phyloP scores from a whole-genome alignment of 495 filamentous ascomycete genomes.

The Neurospora sp. region DNA sequence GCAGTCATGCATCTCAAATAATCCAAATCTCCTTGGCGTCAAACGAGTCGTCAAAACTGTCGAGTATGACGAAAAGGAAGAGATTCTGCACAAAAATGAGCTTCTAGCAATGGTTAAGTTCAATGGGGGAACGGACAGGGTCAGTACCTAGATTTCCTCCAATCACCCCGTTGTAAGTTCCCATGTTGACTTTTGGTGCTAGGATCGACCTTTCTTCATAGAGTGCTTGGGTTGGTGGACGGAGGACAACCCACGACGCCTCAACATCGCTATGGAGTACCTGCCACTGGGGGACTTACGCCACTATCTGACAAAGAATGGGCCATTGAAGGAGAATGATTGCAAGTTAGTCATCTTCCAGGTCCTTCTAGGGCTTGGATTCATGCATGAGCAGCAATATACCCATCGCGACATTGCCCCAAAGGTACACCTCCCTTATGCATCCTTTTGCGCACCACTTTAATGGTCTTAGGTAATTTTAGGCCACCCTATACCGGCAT shows the following conservation, averaged over 20 bases:
- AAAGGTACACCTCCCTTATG: not conserved
- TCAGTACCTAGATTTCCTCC: not conserved
- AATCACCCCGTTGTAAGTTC: not conserved
- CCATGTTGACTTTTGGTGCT: not conserved
- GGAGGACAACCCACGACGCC: not conserved
- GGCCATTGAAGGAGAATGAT: not conserved
- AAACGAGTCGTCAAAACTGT: not conserved
- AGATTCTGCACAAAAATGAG: not conserved
- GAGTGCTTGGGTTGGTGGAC: not conserved
- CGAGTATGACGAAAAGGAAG: not conserved
- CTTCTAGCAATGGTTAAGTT: not conserved
- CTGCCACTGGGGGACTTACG: not conserved
- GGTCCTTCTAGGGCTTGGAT: not conserved
- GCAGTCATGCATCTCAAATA: not conserved
- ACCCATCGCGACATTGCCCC: not conserved
- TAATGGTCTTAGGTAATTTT: too few species aligned
- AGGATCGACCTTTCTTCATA: not conserved
- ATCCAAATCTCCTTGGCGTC: not conserved
- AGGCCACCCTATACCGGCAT: not conserved
- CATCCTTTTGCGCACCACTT: not conserved
- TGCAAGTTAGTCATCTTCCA: not conserved
- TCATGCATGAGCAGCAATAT: not conserved
- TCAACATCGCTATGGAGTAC: not conserved
- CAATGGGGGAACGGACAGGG: not conserved
- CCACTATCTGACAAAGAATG: not conserved